Conservation (phyloP, 2,329 filamentous ascomycete genomes). For the Gyromitra esculenta region DNA sequence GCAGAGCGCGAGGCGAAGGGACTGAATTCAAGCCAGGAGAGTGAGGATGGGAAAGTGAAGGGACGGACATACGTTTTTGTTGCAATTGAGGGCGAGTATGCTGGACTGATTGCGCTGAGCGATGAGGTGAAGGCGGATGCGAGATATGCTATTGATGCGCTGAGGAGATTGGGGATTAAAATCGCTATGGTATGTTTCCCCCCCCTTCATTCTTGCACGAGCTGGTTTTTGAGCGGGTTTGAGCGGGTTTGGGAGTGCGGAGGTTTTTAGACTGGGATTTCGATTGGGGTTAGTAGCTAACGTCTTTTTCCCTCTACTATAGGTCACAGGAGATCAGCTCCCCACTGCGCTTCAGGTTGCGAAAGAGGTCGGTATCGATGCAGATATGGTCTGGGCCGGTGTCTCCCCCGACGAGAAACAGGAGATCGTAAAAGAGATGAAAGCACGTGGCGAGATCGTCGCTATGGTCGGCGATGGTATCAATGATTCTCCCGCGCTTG, state of each 20-base stretch:
- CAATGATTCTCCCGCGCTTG: slow-evolving; percentile 95
- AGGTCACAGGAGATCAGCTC: slow-evolving; percentile 85
- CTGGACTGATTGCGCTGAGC: slow-evolving; percentile 82
- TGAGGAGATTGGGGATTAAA: slow-evolving; percentile 84
- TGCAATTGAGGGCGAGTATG: slow-evolving; percentile 82
- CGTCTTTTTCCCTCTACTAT: background rate
- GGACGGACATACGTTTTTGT: slow-evolving; percentile 92
- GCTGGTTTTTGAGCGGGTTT: slow-evolving; percentile 24
- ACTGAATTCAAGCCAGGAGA: slow-evolving; percentile 58
- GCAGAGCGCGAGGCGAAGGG: slow-evolving; percentile 67
- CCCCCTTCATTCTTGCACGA: background rate
- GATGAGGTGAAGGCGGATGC: slow-evolving; percentile 93
- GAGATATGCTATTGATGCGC: slow-evolving; percentile 78
- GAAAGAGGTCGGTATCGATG: slow-evolving; percentile 78
- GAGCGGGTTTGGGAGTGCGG: slow-evolving; percentile 5
- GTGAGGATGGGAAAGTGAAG: slow-evolving; percentile 59
- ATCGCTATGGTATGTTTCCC: slow-evolving; percentile 73
- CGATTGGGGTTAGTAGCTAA: slow-evolving; percentile 3
- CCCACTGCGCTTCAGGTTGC: slow-evolving; percentile 87
- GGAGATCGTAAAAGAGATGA: slow-evolving; percentile 79
- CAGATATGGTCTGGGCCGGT: slow-evolving; percentile 81
- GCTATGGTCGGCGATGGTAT: slow-evolving; percentile 99
- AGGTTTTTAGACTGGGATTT: background rate
- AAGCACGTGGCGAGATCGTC: slow-evolving; percentile 77
- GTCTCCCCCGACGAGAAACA: slow-evolving; percentile 93